These are phyloP conservation scores for Cardamine resedifolia DNA, from an alignment of 345 rosid species.

Conservation along the genomic window DNA sequence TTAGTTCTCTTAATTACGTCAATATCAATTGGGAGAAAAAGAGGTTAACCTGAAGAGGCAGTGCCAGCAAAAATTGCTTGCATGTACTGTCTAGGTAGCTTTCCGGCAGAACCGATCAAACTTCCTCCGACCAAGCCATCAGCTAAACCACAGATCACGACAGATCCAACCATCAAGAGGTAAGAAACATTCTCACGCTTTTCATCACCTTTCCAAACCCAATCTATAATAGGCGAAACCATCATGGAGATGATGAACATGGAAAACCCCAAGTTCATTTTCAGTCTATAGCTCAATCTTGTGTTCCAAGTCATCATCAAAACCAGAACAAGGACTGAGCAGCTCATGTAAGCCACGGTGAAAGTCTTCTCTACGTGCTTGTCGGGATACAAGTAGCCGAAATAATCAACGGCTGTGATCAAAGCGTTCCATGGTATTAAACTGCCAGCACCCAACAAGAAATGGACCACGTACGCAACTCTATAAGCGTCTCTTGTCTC, in stretches of 20 bases:
- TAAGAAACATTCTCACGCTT: slow-evolving; percentile 42
- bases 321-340: slow-evolving; percentile 66
- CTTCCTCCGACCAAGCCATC: slow-evolving; percentile 91
- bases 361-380: slow-evolving; percentile 82
- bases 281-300: slow-evolving; percentile 53
- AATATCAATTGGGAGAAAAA: not conserved
- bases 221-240: slow-evolving; percentile 68
- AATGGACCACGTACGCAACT: slow-evolving; percentile 77
- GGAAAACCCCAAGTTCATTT: slow-evolving; percentile 81
- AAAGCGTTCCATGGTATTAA: slow-evolving; percentile 96
- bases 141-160: slow-evolving; percentile 77
- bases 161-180: slow-evolving; percentile 53
- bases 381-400: slow-evolving; percentile 61
- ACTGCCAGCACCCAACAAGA: slow-evolving; percentile 90
- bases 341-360: slow-evolving; percentile 86
- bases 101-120: slow-evolving; percentile 82
- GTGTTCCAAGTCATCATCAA: slow-evolving; percentile 53
- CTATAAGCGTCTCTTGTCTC: slow-evolving; percentile 63
- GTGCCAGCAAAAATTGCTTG: slow-evolving; percentile 96
- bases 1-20: too few relatives aligned
- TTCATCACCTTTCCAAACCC: slow-evolving; percentile 48
- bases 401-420: slow-evolving; percentile 89
- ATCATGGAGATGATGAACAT: slow-evolving; percentile 69
- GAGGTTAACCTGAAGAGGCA: slow-evolving; percentile 78
- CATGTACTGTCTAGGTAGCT: slow-evolving; percentile 87